A percentile compares a stretch with the other conserved stretches of the same genome.
phyloP scores from a whole-genome alignment of 2,329 filamentous ascomycete species.

The Elsinoe ampelina region DNA sequence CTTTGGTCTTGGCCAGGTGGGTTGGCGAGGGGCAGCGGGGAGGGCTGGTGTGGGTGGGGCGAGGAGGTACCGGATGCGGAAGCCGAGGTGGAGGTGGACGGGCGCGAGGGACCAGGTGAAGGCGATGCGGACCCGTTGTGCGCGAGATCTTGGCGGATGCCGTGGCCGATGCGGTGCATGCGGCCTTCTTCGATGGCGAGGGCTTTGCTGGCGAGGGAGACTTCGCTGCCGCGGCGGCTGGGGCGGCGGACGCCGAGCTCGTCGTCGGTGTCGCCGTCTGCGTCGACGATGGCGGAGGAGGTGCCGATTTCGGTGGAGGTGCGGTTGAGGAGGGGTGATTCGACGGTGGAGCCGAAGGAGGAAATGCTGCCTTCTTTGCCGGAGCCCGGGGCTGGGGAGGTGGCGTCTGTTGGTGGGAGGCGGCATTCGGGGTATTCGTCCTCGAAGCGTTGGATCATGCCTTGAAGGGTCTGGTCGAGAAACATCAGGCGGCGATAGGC shows the following conservation, averaged over 20 bases:
- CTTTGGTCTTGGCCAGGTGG: conserved; percentile 23
- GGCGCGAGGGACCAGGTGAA: neutral
- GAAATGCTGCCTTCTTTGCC: conserved; percentile 9
- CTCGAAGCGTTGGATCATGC: conserved; percentile 92
- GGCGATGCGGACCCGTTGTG: conserved; percentile 26
- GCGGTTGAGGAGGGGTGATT: conserved; percentile 19
- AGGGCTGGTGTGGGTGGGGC: neutral
- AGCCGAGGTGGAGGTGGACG: neutral
- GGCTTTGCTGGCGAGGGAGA: conserved; percentile 56
- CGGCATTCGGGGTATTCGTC: conserved; percentile 91
- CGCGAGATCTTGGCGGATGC: conserved; percentile 55
- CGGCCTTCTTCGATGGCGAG: conserved; percentile 61
- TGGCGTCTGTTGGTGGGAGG: conserved; percentile 27
- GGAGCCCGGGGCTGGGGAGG: conserved; percentile 18
- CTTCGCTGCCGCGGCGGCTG: conserved; percentile 54
- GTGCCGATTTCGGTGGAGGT: conserved; percentile 20
- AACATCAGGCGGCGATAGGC: conserved; percentile 76
- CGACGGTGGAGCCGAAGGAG: conserved; percentile 1
- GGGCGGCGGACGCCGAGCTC: conserved; percentile 34
- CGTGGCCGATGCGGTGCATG: conserved; percentile 59
- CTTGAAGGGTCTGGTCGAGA: conserved; percentile 76
- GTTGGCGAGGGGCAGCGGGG: neutral
- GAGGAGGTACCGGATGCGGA: too few species aligned
- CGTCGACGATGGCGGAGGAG: conserved; percentile 17
- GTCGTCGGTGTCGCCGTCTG: conserved; percentile 23